phyloP scores from a whole-genome alignment of 2,329 filamentous ascomycete genomes.

The Aquanectria penicillioides region DNA sequence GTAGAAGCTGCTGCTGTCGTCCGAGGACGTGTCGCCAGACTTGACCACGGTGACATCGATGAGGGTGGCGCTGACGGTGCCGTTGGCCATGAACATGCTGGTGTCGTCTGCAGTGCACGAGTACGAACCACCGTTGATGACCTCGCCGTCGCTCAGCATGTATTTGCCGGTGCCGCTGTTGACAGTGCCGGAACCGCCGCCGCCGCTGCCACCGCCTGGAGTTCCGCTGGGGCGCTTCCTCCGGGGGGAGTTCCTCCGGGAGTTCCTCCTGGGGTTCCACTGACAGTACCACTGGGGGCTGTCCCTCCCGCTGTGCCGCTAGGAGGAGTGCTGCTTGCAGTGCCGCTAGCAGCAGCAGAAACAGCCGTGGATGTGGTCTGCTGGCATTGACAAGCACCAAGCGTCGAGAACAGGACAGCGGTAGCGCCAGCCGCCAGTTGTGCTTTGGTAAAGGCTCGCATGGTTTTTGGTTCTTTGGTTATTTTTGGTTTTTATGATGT shows the following conservation, averaged over 20 bases:
- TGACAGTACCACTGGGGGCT: too few relatives aligned
- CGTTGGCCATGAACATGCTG: slow-evolving; percentile 23
- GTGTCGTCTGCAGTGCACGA: slow-evolving; percentile 13
- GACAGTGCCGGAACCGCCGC: slow-evolving; percentile 5
- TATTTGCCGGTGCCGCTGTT: slow-evolving; percentile 26
- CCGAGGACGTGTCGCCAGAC: slow-evolving; percentile 19
- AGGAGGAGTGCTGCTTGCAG: background rate
- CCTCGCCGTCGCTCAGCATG: slow-evolving; percentile 6
- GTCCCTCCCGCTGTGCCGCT: background rate
- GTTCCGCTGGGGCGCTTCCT: background rate
- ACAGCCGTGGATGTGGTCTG: too few relatives aligned
- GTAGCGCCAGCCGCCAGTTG: slow-evolving; percentile 10
- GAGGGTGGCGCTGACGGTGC: slow-evolving; percentile 18
- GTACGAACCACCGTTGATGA: slow-evolving; percentile 17
- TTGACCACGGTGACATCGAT: slow-evolving; percentile 16
- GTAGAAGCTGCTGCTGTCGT: slow-evolving; percentile 25
- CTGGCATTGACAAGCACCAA: background rate
- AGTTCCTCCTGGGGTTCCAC: too few relatives aligned
- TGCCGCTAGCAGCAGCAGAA: too few relatives aligned
- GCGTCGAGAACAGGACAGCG: slow-evolving; percentile 1
- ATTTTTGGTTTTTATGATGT: background rate
- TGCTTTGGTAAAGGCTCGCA: slow-evolving; percentile 14
- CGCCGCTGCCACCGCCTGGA: background rate
- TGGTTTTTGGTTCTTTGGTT: background rate
- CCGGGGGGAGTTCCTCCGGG: too few relatives aligned